These are phyloP conservation scores for Stemphylium lycopersici DNA, from an alignment of 2,329 filamentous ascomycete genomes.

Conservation along the genomic window DNA sequence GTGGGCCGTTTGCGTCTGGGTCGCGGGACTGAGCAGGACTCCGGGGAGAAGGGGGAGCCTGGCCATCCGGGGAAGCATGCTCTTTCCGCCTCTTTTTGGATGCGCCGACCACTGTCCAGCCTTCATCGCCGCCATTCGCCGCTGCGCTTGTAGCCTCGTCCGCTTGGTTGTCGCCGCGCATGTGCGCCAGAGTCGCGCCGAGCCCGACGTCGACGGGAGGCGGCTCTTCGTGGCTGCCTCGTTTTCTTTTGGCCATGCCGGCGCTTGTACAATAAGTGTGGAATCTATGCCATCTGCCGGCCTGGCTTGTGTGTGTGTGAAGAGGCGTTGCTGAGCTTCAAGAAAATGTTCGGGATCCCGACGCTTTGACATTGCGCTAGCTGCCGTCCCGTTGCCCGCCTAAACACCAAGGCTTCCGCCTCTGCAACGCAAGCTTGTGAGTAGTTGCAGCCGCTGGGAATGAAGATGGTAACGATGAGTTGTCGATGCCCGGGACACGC, in stretches of 20 bases:
- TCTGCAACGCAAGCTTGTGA: too few relatives aligned
- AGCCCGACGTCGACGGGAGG: slow-evolving; percentile 33
- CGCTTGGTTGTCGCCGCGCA: slow-evolving; percentile 27
- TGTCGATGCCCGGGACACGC: too few relatives aligned
- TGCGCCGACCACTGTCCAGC: slow-evolving; percentile 39
- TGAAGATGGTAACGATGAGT: too few relatives aligned
- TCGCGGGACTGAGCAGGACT: not conserved
- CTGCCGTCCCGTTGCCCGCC: too few relatives aligned
- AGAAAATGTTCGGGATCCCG: slow-evolving; percentile 5
- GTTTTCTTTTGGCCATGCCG: slow-evolving; percentile 43
- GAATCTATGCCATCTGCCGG: not conserved
- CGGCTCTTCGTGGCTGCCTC: slow-evolving; percentile 24
- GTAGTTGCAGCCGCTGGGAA: too few relatives aligned
- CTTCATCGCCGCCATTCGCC: slow-evolving; percentile 25
- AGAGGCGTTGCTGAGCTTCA: slow-evolving; percentile 1
- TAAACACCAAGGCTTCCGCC: too few relatives aligned
- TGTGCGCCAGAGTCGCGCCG: slow-evolving; percentile 37
- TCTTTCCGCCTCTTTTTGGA: slow-evolving; percentile 33
- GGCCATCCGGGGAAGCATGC: slow-evolving; percentile 6
- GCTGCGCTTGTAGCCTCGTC: slow-evolving; percentile 14
- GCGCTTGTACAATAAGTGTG: slow-evolving; percentile 11
- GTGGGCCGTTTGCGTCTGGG: not conserved
- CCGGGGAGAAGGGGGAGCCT: slow-evolving; percentile 9
- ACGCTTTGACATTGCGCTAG: too few relatives aligned
- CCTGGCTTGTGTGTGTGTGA: not conserved